Base-by-base conservation (phyloP, 306 rosid species). In the Alnus rubra region DNA sequence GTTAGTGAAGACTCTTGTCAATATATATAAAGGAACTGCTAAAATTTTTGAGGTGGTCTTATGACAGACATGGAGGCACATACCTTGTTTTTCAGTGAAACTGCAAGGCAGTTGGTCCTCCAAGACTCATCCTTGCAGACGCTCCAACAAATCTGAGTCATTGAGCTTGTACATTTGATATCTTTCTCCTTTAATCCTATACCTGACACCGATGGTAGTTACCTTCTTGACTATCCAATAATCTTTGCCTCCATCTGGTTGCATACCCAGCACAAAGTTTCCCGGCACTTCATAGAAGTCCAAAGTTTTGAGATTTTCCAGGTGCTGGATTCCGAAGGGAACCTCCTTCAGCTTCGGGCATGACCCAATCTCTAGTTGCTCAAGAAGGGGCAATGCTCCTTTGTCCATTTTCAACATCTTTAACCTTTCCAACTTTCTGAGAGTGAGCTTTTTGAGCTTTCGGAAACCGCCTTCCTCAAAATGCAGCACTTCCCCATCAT, bases 401-500 rank as follows among this genome's bases (percentile, higher is more conserved):
- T 16, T 37, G 10, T 77, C 74, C n/a, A 77, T 70, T 16, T 23
- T 30, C 8, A 74, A 12, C 19, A 11, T 12, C 19, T 65, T 9
- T 52, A 80, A 55, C 33, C 4, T 52, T 0, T 39, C 5, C 44
- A 39, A 30, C 18, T 53, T 30, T 1, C 15, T 11, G 47, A 80
- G 59, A 0, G 9, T 5, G 1, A 72, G 56, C 48, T 60, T 12
- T 10, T 16, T 49, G 23, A 75, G 75, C 33, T 74, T 75, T 31
- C 4, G 58, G 18, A 75, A 69, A 1, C 60, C 55, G 15, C 71
- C 76, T 19, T 60, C 54, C 70, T 60, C 30, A 35, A 72, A 71
- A 15, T 16, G 77, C 42, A 79, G 45, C 1, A 49, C 33, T 11
- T 79, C 82, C 23, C 77, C 77, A 48, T 60, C 60, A 62, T 59